Evolutionary conservation across 768 basidiomycete genomes (phyloP), one percentile per base, ranked within the genome.

Genomic region (Chalciporus chontae): DNA sequence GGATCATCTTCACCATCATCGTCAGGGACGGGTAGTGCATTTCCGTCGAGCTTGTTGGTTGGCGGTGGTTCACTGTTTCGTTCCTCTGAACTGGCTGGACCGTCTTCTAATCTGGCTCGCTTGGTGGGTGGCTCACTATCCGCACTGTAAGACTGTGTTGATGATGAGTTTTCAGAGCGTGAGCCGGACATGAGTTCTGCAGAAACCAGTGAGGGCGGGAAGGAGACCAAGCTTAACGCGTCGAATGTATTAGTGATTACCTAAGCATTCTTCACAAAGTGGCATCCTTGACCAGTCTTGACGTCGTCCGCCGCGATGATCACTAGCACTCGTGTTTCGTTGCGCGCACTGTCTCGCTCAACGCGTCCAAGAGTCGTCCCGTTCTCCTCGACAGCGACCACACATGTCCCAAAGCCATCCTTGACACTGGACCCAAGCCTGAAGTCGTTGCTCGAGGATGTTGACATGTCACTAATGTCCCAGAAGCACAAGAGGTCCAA

Each of bases 391-490:
- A 68, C 67, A 34, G 53, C 69, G 8, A 50, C 52, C 36, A 43
- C 52, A 10, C 52, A 62, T 26, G 66, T 63, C n/a, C 77, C 80
- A n/a, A 86, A 84, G 56, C 74, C 79, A 4, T 72, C 81, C 27
- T 59, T 88, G 8, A 67, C 82, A 39, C 71, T 91, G 32, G 89
- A 91, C 62, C 78, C 88, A 8, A 78, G 78, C 29, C 70, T 87
- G 50, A 75, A 75, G 58, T 73, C 76, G 7, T 69, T 91, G 34
- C 70, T 91, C 40, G 71, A 75, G 50, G 86, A 87, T 67, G 76
- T 83, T 3, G 87, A 87, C 55, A 78, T 85, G 53, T 83, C 87
- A 8, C 68, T 89, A 15, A 61, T 60, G 37, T 55, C 59, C 17
- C 61, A 65, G 44, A 73, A 73, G 49, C 72, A 71, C 24, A 49